Conservation (phyloP, 208 protist species). For the Novymonas esmeraldas region DNA sequence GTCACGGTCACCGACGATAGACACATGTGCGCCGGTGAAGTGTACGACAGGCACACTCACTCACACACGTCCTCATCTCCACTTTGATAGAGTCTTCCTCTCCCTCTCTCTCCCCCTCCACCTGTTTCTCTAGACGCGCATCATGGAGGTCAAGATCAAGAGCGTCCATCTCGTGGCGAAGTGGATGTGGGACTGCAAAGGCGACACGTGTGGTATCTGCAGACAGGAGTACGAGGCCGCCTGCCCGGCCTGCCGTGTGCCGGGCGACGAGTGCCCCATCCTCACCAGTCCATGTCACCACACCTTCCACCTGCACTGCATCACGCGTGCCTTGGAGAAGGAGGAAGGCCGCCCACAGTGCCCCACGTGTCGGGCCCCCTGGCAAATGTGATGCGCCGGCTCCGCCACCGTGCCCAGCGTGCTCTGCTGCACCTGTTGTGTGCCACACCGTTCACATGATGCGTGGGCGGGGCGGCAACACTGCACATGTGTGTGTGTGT, state of each 20-base stretch:
- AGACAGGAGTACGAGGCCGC: constrained; percentile 81
- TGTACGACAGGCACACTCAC: too few relatives aligned
- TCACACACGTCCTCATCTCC: too few relatives aligned
- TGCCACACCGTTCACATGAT: too few relatives aligned
- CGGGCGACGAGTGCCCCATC: constrained; percentile 95
- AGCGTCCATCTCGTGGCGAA: constrained; percentile 78
- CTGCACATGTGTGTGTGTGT: too few relatives aligned
- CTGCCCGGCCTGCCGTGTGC: constrained; percentile 82
- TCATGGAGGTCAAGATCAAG: constrained; percentile 86
- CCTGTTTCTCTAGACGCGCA: neutral
- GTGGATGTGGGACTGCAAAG: constrained; percentile 88
- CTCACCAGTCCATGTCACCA: constrained; percentile 98
- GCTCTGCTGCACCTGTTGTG: neutral
- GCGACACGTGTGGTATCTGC: constrained; percentile 92
- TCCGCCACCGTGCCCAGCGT: too few relatives aligned
- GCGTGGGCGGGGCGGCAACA: too few relatives aligned
- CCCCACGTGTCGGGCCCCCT: constrained; percentile 83
- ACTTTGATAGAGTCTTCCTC: too few relatives aligned
- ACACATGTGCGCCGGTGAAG: too few relatives aligned
- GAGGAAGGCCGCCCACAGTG: constrained; percentile 65
- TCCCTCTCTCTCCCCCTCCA: neutral
- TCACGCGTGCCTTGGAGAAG: constrained; percentile 92
- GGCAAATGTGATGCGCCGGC: constrained; percentile 51
- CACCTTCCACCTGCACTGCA: constrained; percentile 99
- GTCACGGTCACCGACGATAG: too few relatives aligned